Base-by-base conservation (phyloP, 75 land plant genomes). In the Larix kaempferi region DNA sequence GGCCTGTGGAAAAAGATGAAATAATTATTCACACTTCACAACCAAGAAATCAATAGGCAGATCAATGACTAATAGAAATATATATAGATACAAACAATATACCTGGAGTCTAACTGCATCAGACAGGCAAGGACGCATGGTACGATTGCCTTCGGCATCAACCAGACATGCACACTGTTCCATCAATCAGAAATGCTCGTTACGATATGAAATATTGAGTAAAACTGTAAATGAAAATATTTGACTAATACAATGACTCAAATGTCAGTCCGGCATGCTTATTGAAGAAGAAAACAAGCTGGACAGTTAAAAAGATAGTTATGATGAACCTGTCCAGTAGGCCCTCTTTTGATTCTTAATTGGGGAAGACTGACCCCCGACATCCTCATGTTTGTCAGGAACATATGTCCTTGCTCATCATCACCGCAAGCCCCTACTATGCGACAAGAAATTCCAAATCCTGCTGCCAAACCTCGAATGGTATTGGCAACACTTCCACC, bases 401-500 rank as follows among this genome's bases (percentile, higher is more conserved):
- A 96, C 76, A 92, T 79, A 7, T 69, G 80, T 10, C 99, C 99
- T 77, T 90, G 89, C 14, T 91, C 91, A 86, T 96, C 94, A 82
- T 90, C 88, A 33, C 97, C 99, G 73, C 91, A 88, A 6, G 97
- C 93, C 71, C 94, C 97, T 55, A 94, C 90, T 14, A 96, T 79
- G 29, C 89, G 90, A 78, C 82, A 73, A 10, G 75, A 59, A 59
- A 96, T 78, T 56, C 93, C 89, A 80, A 96, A 90, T 12, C 92
- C 97, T 25, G 81, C 88, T 60, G 81, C 76, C 63, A 96, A 80
- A 16, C 99, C 99, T 57, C 99, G 81, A 80, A 96, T 83, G 2
- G 94, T 96, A 66, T 96, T 96, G 27, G 97, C 94, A 16, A 96
- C 91, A 74, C 99, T 96, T 5, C 99, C 99, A 16, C 99, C 99